Evolutionary conservation across 345 rosid genomes (phyloP).

Genomic region (Brassica incana): DNA sequence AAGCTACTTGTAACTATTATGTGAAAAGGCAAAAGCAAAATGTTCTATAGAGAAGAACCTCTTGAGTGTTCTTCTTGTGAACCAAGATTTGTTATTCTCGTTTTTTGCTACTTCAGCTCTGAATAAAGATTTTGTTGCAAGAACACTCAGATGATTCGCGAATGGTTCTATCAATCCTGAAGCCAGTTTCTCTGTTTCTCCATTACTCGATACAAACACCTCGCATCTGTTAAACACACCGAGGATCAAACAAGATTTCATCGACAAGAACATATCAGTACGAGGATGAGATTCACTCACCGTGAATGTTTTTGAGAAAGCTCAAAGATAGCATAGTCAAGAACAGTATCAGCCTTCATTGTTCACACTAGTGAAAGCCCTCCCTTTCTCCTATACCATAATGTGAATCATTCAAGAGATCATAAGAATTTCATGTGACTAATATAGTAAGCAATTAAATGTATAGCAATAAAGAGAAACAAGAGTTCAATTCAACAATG

Average conservation of each 20-base stretch:
- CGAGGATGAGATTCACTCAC: conserved; percentile 42
- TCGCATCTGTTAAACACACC: conserved; percentile 52
- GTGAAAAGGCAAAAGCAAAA: not conserved
- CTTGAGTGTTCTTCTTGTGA: conserved; percentile 90
- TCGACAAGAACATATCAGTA: not conserved
- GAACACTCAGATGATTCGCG: conserved; percentile 69
- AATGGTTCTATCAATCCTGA: conserved; percentile 81
- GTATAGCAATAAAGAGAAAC: not conserved
- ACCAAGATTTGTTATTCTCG: conserved; percentile 55
- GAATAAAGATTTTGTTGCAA: conserved; percentile 54
- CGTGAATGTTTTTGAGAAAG: conserved; percentile 70
- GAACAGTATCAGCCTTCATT: conserved; percentile 64
- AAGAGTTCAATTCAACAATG: not conserved
- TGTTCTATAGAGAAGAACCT: conserved; percentile 46
- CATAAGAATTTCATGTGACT: not conserved
- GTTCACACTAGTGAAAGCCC: not conserved
- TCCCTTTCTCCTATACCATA: conserved; percentile 3
- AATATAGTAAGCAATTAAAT: not conserved
- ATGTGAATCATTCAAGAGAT: conserved; percentile 13
- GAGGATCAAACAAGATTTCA: not conserved
- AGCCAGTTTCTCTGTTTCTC: conserved; percentile 79
- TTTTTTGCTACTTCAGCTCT: conserved; percentile 59
- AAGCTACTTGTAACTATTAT: not conserved
- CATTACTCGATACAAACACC: conserved; percentile 66
- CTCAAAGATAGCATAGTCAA: conserved; percentile 82